Evolutionary conservation across 2,329 filamentous ascomycete species (phyloP).

Genomic region (Sclerotinia borealis): DNA sequence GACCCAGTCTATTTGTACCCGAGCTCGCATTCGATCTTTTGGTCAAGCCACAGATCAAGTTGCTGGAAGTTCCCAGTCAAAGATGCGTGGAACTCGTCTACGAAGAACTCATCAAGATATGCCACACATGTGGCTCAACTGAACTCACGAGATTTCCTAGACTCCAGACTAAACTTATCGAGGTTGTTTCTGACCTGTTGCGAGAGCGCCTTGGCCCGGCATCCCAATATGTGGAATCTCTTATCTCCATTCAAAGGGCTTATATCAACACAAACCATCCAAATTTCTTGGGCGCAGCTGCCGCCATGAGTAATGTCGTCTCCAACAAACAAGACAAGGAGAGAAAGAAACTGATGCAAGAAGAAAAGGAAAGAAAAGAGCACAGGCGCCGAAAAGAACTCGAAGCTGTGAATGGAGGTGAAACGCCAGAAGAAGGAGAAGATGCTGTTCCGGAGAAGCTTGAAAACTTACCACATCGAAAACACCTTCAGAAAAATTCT

Average conservation of each 20-base stretch:
- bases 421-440: conserved; percentile 57
- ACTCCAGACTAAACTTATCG: conserved; percentile 92
- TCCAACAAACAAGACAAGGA: conserved; percentile 92
- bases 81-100: conserved; percentile 97
- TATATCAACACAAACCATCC: conserved; percentile 99
- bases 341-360: conserved; percentile 69
- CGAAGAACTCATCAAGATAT: conserved; percentile 98
- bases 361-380: conserved; percentile 82
- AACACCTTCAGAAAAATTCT: conserved; percentile 44
- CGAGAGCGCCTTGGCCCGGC: conserved; percentile 86
- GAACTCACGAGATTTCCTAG: conserved; percentile 89
- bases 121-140: conserved; percentile 94
- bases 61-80: conserved; percentile 90
- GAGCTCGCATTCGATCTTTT: conserved; percentile 96
- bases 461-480: conserved; percentile 54
- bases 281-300: conserved; percentile 93
- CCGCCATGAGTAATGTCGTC: conserved; percentile 96
- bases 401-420: conserved; percentile 64
- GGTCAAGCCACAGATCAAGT: conserved; percentile 97
- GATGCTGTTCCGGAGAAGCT: conserved; percentile 41
- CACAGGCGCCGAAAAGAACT: conserved; percentile 77
- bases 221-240: conserved; percentile 86
- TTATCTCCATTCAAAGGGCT: conserved; percentile 94
- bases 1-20: conserved; percentile 92
- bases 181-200: conserved; percentile 93